Conservation (phyloP, 371 early-diverging fungal species). For the Mucor ambiguus region DNA sequence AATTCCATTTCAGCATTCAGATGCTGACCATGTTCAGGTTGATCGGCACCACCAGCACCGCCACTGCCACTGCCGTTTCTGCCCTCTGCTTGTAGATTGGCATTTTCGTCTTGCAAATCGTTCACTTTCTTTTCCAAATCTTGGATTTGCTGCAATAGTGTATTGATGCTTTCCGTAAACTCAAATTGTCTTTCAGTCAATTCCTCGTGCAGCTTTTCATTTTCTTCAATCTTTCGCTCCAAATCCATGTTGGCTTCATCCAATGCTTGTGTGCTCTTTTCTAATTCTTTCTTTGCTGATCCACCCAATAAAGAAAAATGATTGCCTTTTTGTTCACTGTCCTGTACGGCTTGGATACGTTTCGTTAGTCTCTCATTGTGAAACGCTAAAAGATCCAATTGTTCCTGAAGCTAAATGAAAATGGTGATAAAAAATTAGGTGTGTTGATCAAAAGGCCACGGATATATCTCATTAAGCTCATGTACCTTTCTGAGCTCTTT, state of each 20-base stretch:
- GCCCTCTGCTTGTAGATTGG: constrained; percentile 23
- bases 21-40: neutral
- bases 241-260: constrained; percentile 59
- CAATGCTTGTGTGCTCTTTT: constrained; percentile 54
- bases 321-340: constrained; percentile 50
- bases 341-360: constrained; percentile 66
- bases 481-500: constrained; percentile 66
- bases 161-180: constrained; percentile 52
- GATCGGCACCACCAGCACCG: neutral
- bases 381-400: constrained; percentile 64
- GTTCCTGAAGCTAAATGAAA: constrained; percentile 49
- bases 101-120: constrained; percentile 52
- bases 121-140: constrained; percentile 57
- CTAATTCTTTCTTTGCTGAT: constrained; percentile 65
- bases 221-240: constrained; percentile 62
- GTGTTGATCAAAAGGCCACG: neutral
- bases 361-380: constrained; percentile 70
- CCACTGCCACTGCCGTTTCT: neutral
- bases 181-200: constrained; percentile 14
- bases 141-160: constrained; percentile 53
- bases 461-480: neutral
- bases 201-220: constrained; percentile 44
- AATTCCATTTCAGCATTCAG: constrained; percentile 24
- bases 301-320: constrained; percentile 58
- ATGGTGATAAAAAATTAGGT: neutral